A percentile compares a stretch with the other conserved stretches of the same genome.
phyloP scores from a whole-genome alignment of 2,329 filamentous ascomycete genomes.

The Claviceps capensis region DNA sequence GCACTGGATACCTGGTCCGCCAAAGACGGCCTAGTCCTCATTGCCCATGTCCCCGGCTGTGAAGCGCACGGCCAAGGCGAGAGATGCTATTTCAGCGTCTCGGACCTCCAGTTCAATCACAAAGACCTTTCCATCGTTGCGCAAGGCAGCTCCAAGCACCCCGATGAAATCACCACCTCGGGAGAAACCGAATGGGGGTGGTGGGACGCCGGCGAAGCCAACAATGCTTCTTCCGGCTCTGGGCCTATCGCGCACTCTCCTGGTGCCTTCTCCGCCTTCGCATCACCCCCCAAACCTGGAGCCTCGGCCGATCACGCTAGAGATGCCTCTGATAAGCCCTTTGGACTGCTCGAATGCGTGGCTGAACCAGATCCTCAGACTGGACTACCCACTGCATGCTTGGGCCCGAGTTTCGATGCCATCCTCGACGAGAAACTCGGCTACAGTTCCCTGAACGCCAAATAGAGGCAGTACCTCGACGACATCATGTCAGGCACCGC shows the following conservation, averaged over 20 bases:
- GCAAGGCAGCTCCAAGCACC: slow-evolving; percentile 9
- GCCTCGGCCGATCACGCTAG: neutral
- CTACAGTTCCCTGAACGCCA: slow-evolving; percentile 1
- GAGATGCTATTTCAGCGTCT: slow-evolving; percentile 18
- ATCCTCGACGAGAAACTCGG: slow-evolving; percentile 3
- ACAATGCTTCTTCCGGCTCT: neutral
- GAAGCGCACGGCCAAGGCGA: slow-evolving; percentile 13
- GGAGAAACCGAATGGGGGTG: slow-evolving; percentile 15
- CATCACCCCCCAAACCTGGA: neutral
- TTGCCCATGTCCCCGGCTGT: slow-evolving; percentile 14
- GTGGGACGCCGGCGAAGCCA: slow-evolving; percentile 8
- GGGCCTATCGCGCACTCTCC: neutral
- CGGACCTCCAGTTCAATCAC: slow-evolving; percentile 7
- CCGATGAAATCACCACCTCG: slow-evolving; percentile 10
- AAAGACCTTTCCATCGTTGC: slow-evolving; percentile 9
- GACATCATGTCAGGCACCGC: neutral
- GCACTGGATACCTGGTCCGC: slow-evolving; percentile 11
- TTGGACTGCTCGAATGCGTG: neutral
- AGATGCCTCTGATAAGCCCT: neutral
- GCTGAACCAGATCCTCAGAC: neutral
- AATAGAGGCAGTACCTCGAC: slow-evolving; percentile 8
- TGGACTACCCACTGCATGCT: slow-evolving; percentile 4
- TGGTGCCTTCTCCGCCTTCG: neutral
- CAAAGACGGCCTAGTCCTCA: slow-evolving; percentile 12
- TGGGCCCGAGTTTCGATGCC: slow-evolving; percentile 3